A percentile compares a stretch with the other conserved stretches of the same genome.
Conservation (phyloP, 2,329 filamentous ascomycete species). For the Calonectria naviculata region DNA sequence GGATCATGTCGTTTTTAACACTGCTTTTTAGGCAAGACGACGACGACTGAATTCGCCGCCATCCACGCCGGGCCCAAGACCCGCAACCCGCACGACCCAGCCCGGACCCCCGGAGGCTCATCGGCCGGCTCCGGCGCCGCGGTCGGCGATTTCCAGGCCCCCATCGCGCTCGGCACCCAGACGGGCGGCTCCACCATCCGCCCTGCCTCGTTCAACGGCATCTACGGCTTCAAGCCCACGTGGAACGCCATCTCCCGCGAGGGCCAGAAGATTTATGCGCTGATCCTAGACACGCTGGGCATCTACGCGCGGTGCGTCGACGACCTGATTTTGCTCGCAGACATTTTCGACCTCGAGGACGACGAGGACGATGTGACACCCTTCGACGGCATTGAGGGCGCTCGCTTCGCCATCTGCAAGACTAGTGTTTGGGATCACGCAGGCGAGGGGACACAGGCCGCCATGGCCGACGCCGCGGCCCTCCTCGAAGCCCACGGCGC, state of each 20-base stretch:
- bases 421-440: constrained; percentile 66
- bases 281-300: constrained; percentile 72
- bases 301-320: constrained; percentile 68
- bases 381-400: constrained; percentile 54
- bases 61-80: constrained; percentile 64
- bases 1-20: neutral
- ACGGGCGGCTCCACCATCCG: constrained; percentile 74
- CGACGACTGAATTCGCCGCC: constrained; percentile 73
- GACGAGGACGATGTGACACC: constrained; percentile 47
- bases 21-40: constrained; percentile 43
- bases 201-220: constrained; percentile 73
- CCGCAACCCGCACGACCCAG: constrained; percentile 72
- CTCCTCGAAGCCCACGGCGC: constrained; percentile 62
- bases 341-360: constrained; percentile 65
- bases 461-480: constrained; percentile 53
- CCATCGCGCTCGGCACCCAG: constrained; percentile 72
- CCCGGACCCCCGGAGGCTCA: constrained; percentile 75
- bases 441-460: constrained; percentile 56
- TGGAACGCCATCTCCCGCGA: constrained; percentile 73
- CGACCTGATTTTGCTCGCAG: constrained; percentile 68
- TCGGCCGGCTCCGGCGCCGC: constrained; percentile 76
- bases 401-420: constrained; percentile 66
- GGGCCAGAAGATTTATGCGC: constrained; percentile 69
- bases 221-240: constrained; percentile 76
- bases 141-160: constrained; percentile 72